phyloP scores from a whole-genome alignment of 306 rosid genomes.

The Morella rubra region DNA sequence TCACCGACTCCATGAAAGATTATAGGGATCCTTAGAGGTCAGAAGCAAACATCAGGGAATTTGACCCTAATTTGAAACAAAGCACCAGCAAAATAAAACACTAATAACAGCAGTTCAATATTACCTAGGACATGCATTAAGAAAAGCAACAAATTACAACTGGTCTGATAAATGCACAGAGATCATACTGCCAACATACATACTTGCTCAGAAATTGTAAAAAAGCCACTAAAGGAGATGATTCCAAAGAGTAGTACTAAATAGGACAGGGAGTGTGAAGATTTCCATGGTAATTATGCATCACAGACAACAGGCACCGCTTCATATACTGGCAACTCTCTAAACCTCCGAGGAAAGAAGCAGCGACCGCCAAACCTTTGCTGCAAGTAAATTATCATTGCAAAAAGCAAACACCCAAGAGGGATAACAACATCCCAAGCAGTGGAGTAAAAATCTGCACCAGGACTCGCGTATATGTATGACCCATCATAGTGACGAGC shows the following conservation, averaged over 20 bases:
- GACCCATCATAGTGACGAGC: constrained; percentile 11
- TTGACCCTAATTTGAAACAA: background rate
- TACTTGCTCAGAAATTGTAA: no score
- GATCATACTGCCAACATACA: background rate
- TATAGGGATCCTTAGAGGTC: no score
- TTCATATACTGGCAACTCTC: constrained; percentile 28
- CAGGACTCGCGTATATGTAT: constrained; percentile 45
- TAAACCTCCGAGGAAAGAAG: constrained; percentile 39
- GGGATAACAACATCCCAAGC: constrained; percentile 53
- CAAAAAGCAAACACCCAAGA: constrained; percentile 42
- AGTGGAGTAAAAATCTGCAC: constrained; percentile 44
- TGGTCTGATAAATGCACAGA: background rate
- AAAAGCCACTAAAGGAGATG: no score
- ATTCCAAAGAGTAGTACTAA: background rate
- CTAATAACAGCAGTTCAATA: background rate
- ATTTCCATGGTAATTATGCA: constrained; percentile 19
- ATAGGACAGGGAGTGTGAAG: background rate
- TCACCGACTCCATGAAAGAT: no score
- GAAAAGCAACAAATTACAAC: background rate
- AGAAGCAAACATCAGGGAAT: no score
- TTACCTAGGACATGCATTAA: background rate
- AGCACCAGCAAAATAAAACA: background rate
- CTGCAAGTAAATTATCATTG: constrained; percentile 53
- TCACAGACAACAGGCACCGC: constrained; percentile 34
- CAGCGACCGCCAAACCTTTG: constrained; percentile 49